A percentile compares a stretch with the other conserved stretches of the same genome.
Evolutionary conservation across 305 asterid genomes (phyloP).

Genomic region (Euphrasia arctica): DNA sequence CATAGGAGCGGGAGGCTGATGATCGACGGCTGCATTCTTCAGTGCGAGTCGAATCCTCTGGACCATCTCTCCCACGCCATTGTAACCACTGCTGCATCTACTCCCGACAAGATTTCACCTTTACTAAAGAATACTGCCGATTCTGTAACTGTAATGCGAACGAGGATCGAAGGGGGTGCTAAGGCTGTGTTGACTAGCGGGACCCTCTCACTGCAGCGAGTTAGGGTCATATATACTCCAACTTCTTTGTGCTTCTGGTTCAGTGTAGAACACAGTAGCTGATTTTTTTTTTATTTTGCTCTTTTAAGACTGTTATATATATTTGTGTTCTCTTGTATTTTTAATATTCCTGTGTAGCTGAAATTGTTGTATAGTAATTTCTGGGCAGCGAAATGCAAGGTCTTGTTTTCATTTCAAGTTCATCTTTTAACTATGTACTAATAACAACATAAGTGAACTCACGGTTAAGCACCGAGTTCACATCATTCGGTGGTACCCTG

Average conservation of each 20-base stretch:
- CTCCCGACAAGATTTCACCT: slow-evolving; percentile 38
- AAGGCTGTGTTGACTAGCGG: slow-evolving; percentile 90
- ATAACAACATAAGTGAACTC: too few relatives aligned
- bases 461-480: too few relatives aligned
- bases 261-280: slow-evolving; percentile 43
- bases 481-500: too few relatives aligned
- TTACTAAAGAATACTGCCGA: slow-evolving; percentile 36
- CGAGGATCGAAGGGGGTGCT: slow-evolving; percentile 96
- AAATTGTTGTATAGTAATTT: slow-evolving; percentile 21
- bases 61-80: slow-evolving; percentile 95
- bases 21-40: slow-evolving; percentile 83
- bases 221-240: slow-evolving; percentile 74
- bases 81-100: slow-evolving; percentile 54
- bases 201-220: slow-evolving; percentile 72
- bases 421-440: too few relatives aligned
- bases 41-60: slow-evolving; percentile 81
- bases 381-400: too few relatives aligned
- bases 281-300: neutral
- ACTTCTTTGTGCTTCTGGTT: slow-evolving; percentile 88
- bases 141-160: slow-evolving; percentile 65
- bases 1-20: slow-evolving; percentile 92
- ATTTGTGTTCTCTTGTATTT: slow-evolving; percentile 11
- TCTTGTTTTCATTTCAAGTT: too few relatives aligned
- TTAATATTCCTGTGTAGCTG: neutral
- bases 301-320: neutral